Evolutionary conservation across 2,329 filamentous ascomycete genomes (phyloP).

Genomic region (Sporothrix euskadiensis): DNA sequence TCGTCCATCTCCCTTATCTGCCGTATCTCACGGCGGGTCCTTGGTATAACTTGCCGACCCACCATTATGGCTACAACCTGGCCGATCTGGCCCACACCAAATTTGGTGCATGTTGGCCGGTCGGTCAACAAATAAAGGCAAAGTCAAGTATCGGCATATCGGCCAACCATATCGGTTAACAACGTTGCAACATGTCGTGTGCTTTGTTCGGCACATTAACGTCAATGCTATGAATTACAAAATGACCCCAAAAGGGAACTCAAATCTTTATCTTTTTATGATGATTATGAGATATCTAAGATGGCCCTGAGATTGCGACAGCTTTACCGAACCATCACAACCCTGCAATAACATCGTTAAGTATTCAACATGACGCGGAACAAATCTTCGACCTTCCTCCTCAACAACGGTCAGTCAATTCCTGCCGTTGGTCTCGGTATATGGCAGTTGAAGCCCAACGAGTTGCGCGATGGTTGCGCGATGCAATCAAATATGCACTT

Average conservation of each 20-base stretch:
- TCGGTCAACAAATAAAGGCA: background rate
- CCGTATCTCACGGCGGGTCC: background rate
- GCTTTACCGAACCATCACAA: no score
- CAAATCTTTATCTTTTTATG: no score
- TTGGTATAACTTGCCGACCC: background rate
- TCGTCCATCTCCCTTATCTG: background rate
- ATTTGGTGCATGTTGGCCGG: background rate
- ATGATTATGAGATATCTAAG: no score
- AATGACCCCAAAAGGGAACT: no score
- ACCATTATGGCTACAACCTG: background rate
- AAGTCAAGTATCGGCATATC: background rate
- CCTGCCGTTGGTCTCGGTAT: conserved; percentile 13
- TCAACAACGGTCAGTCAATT: conserved; percentile 12
- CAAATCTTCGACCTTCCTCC: background rate
- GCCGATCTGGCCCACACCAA: background rate
- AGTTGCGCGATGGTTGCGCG: no score
- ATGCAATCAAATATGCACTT: conserved; percentile 27
- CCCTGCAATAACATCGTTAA: background rate
- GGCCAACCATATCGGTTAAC: background rate
- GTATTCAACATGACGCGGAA: background rate
- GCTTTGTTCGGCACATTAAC: background rate
- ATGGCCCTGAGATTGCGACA: no score
- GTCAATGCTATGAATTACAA: background rate
- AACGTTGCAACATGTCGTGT: no score
- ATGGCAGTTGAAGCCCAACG: conserved; percentile 17